Conservation (phyloP, 169 alveolate species). For the Amoebophrya sp. region DNA sequence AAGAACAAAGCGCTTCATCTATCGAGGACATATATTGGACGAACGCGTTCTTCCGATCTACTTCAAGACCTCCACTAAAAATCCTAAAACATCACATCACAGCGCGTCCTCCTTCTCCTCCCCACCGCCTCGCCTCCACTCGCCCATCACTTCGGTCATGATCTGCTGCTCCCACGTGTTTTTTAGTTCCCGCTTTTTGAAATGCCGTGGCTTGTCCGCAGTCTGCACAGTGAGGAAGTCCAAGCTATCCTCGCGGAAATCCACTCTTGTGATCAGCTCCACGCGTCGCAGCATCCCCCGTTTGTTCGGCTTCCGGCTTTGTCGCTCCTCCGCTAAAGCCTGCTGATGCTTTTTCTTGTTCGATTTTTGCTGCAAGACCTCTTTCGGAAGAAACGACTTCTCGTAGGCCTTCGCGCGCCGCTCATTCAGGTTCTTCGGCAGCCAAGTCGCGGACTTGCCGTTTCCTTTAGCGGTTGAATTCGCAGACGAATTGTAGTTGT, state of each 20-base stretch:
- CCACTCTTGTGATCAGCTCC: neutral
- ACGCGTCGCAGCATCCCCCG: neutral
- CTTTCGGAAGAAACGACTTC: neutral
- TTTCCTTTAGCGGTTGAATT: too few relatives aligned
- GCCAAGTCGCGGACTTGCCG: neutral
- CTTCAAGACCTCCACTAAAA: too few relatives aligned
- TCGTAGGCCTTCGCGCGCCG: neutral
- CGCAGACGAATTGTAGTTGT: too few relatives aligned
- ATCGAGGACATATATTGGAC: too few relatives aligned
- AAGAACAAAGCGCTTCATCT: too few relatives aligned
- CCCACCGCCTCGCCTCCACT: neutral
- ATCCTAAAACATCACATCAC: neutral
- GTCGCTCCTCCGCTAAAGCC: neutral
- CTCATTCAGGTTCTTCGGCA: neutral
- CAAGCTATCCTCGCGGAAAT: neutral
- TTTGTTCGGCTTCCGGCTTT: too few relatives aligned
- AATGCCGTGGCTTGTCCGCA: neutral
- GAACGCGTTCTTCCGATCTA: too few relatives aligned
- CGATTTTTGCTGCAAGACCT: neutral
- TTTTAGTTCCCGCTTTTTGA: neutral
- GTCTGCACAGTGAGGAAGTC: neutral
- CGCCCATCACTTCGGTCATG: slow-evolving; percentile 11
- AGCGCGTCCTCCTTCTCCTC: neutral
- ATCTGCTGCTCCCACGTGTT: slow-evolving; percentile 13
- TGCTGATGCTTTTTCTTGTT: neutral